Evolutionary conservation across 2,329 filamentous ascomycete species (phyloP).

Genomic region (Aspergillus vadensis): DNA sequence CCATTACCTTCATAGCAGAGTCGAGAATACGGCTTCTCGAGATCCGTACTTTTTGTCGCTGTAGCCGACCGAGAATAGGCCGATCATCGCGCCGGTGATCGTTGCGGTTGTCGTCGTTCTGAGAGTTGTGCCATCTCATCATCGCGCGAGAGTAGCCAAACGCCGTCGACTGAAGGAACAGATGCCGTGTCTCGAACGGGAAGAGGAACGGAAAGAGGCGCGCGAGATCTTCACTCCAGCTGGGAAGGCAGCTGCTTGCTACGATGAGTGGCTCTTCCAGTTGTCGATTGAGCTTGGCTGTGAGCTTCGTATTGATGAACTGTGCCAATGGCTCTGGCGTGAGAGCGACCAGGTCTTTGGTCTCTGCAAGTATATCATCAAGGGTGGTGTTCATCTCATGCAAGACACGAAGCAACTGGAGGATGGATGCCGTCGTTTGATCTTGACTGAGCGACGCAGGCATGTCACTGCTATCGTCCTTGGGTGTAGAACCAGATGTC

Average conservation of each 20-base stretch:
- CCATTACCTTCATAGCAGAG: constrained; percentile 97
- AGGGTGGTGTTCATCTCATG: constrained; percentile 92
- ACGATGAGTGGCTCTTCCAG: constrained; percentile 96
- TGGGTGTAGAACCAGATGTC: constrained; percentile 51
- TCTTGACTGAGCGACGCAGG: constrained; percentile 81
- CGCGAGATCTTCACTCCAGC: constrained; percentile 93
- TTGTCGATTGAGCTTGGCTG: constrained; percentile 94
- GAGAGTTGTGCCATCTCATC: constrained; percentile 93
- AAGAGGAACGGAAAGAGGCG: constrained; percentile 95
- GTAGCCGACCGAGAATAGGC: constrained; percentile 85
- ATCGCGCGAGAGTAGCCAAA: constrained; percentile 98
- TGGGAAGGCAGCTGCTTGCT: constrained; percentile 91
- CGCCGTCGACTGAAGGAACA: constrained; percentile 96
- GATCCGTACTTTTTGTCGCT: constrained; percentile 97
- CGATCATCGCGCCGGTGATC: constrained; percentile 84
- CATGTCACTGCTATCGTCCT: constrained; percentile 62
- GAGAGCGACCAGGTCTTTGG: constrained; percentile 68
- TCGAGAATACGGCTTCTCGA: constrained; percentile 92
- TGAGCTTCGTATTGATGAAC: constrained; percentile 98
- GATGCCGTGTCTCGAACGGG: constrained; percentile 93
- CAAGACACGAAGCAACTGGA: constrained; percentile 83
- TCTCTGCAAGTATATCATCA: constrained; percentile 83
- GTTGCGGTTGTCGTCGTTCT: constrained; percentile 75
- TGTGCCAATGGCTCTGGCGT: constrained; percentile 84
- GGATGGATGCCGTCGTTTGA: constrained; percentile 80